A percentile compares a stretch with the other conserved stretches of the same genome.
These are phyloP conservation scores for Kalmanozyma brasiliensis DNA, from an alignment of 1,284 basidiomycete species.

Conservation along the genomic window DNA sequence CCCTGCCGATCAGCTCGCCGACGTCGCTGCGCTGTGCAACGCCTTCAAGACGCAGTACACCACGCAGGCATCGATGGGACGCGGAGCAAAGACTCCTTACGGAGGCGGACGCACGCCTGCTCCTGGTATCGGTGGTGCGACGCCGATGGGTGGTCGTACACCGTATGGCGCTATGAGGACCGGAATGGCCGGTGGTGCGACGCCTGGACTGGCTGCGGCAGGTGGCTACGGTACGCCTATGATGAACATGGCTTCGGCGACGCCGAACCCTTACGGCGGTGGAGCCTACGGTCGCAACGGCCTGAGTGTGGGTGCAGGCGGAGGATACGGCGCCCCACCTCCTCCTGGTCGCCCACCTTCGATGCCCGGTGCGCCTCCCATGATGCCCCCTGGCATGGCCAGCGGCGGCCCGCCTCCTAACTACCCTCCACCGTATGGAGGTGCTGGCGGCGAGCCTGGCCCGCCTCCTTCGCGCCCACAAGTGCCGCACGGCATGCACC, in stretches of 20 bases:
- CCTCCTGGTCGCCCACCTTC: conserved; percentile 34
- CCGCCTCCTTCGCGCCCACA: conserved; percentile 38
- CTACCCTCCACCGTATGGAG: conserved; percentile 30
- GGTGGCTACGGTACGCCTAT: conserved; percentile 34
- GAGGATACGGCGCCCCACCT: conserved; percentile 31
- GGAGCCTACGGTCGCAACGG: conserved; percentile 17
- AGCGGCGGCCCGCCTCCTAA: conserved; percentile 28
- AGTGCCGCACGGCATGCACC: conserved; percentile 56
- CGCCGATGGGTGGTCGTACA: conserved; percentile 38
- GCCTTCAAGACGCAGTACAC: conserved; percentile 68
- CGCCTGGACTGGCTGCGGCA: conserved; percentile 15
- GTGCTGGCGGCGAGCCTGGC: conserved; percentile 21
- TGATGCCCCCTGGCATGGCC: conserved; percentile 38
- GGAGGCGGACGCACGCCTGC: conserved; percentile 52
- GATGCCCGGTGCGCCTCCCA: conserved; percentile 42
- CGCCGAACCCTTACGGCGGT: conserved; percentile 36
- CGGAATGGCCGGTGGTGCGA: conserved; percentile 30
- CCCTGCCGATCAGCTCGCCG: conserved; percentile 62
- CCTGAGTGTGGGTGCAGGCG: too few species aligned
- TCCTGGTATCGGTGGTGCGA: conserved; percentile 36
- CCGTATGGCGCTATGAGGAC: conserved; percentile 31
- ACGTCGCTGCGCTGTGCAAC: conserved; percentile 63
- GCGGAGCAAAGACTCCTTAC: conserved; percentile 56
- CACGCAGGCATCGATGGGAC: conserved; percentile 51
- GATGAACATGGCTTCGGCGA: conserved; percentile 37